These are phyloP conservation scores for Hypoxylon sp. DNA, from an alignment of 2,329 filamentous ascomycete genomes.

Conservation along the genomic window DNA sequence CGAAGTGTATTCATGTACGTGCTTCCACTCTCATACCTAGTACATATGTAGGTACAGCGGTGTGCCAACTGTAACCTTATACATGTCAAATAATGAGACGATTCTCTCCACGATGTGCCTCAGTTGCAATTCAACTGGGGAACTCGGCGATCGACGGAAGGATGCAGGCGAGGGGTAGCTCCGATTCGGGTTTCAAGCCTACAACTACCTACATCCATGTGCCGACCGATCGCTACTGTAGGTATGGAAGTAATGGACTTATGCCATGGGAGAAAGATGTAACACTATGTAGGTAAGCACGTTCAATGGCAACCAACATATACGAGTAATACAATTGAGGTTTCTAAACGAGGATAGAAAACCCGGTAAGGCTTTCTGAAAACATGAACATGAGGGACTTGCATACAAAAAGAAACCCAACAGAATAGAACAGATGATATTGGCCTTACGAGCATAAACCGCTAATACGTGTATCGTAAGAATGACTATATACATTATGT, in stretches of 20 bases:
- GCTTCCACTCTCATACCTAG: conserved; percentile 17
- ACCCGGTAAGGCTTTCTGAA: background rate
- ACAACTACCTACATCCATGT: conserved; percentile 21
- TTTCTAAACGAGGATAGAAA: background rate
- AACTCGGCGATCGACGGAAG: conserved; percentile 37
- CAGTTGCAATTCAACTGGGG: conserved; percentile 32
- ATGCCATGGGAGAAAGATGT: conserved; percentile 25
- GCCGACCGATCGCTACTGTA: conserved; percentile 12
- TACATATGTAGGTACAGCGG: conserved; percentile 26
- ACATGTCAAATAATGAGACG: conserved; percentile 11
- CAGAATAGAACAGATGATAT: background rate
- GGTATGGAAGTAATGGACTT: conserved; percentile 23
- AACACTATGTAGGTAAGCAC: conserved; percentile 18
- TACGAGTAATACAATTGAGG: conserved; percentile 31
- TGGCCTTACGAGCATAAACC: background rate
- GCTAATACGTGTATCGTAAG: background rate
- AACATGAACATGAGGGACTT: conserved; percentile 3
- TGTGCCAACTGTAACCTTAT: conserved; percentile 20
- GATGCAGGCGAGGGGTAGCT: conserved; percentile 43
- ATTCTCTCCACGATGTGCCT: conserved; percentile 31
- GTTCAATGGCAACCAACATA: conserved; percentile 33
- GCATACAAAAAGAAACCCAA: background rate
- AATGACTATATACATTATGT: too few species aligned
- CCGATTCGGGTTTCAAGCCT: conserved; percentile 32
- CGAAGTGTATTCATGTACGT: conserved; percentile 23